A percentile compares a stretch with the other conserved stretches of the same genome.
Conservation (phyloP, 2,329 filamentous ascomycete species). For the Sporothrix euskadiensis region DNA sequence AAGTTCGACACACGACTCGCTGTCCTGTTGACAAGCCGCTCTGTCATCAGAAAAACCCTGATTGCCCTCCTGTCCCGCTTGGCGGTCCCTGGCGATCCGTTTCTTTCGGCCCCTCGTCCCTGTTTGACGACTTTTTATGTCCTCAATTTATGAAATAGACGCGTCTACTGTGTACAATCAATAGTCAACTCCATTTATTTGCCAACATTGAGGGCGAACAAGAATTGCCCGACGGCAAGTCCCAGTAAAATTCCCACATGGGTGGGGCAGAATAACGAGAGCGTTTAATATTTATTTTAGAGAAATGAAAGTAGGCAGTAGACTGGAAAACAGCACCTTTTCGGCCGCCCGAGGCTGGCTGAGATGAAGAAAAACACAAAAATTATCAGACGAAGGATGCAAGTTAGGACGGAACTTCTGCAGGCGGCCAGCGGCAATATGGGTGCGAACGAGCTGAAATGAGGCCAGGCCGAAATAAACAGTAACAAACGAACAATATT, state of each 20-base stretch:
- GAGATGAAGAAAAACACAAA: background rate
- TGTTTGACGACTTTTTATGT: background rate
- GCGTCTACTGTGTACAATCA: too few species aligned
- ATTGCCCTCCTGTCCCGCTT: conserved; percentile 20
- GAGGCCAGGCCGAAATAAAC: background rate
- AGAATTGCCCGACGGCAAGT: background rate
- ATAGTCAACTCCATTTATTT: background rate
- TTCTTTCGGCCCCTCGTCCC: conserved; percentile 7
- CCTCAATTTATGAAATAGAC: background rate
- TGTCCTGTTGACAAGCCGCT: background rate
- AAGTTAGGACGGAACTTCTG: background rate
- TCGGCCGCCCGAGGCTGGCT: background rate
- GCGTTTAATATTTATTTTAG: conserved; percentile 9
- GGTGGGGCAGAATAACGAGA: background rate
- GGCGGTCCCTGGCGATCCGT: background rate
- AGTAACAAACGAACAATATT: background rate
- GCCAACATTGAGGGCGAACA: background rate
- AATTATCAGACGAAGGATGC: background rate
- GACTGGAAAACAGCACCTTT: background rate
- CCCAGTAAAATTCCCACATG: background rate
- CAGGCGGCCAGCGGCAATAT: background rate
- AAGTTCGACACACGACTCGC: background rate
- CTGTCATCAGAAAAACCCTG: background rate
- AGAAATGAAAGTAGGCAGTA: background rate
- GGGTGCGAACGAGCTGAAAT: background rate